Base-by-base conservation (phyloP, 768 basidiomycete species). In the Mycena rebaudengoi region DNA sequence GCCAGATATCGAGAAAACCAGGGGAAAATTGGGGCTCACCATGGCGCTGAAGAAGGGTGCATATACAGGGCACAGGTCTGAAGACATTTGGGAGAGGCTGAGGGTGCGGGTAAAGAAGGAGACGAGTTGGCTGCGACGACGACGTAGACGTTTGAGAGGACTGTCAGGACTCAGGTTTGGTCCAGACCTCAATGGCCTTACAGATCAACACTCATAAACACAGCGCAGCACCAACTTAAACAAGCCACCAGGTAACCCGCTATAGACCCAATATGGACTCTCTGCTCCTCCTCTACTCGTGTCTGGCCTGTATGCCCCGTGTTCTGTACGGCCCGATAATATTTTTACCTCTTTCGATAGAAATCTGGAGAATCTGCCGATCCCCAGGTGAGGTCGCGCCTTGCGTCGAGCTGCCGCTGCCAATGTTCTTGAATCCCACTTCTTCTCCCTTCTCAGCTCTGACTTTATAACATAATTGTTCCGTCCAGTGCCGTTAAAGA, bases 41-140 rank as follows among this genome's bases (percentile, higher is more conserved):
- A 98, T 95, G 60, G 92, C 94, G 72, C 95, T 95, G 73, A 99
- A 99, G 85, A 98, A 99, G 69, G 97, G 97, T 60, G 97, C 93
- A 80, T 99, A 99, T 54, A 97, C 95, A 20, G 93, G 93, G 78
- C 93, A 95, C 66, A 91, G 82, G 71, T 95, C 93, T 74, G 91
- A 88, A 88, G 67, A 66, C 54, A 53, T 60, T 45, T 48, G 13
- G 35, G 25, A 46, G 44, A 43, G 18, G 53, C 28, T 50, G 18
- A 26, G 23, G 11, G 41, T 26, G 39, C 0, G 52, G 37, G 40
- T n/a, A 43, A 54, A 54, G 40, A 48, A 25, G 49, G 57, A 39
- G 46, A 23, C 26, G 28, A 13, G 57, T 28, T 14, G 56, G 39
- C 21, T 23, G n/a, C 28, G 43, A 35, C 46, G 33, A 41, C 40